Evolutionary conservation across 768 basidiomycete species (phyloP).

Genomic region (Solioccasus polychromus): DNA sequence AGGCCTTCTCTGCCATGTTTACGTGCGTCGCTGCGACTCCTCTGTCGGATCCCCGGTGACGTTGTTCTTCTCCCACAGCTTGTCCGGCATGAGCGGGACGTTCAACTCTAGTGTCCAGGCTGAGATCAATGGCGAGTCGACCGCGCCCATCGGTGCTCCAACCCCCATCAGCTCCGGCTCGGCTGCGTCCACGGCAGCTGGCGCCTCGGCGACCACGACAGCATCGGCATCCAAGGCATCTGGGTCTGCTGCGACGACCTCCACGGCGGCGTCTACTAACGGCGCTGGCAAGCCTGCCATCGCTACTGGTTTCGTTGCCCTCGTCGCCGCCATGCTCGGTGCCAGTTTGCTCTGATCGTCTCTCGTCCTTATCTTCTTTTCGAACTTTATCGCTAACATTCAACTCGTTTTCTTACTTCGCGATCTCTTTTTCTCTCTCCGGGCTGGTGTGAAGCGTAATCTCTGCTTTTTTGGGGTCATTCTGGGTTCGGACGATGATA

Average conservation of each 20-base stretch:
- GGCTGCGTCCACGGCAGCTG: constrained; percentile 17
- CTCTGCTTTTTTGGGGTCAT: background rate
- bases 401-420: background rate
- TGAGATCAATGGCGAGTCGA: constrained; percentile 60
- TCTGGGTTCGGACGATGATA: no score
- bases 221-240: background rate
- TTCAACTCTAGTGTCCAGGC: constrained; percentile 57
- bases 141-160: constrained; percentile 51
- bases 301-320: constrained; percentile 21
- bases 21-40: constrained; percentile 45
- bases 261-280: constrained; percentile 6
- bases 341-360: constrained; percentile 18
- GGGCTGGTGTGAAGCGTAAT: background rate
- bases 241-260: background rate
- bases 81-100: constrained; percentile 66
- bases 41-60: background rate
- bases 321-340: constrained; percentile 22
- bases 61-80: constrained; percentile 32
- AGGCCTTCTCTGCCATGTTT: constrained; percentile 81
- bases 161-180: constrained; percentile 14
- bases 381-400: background rate
- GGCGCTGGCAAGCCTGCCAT: constrained; percentile 25
- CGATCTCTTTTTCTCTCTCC: background rate
- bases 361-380: background rate
- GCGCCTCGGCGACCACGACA: background rate